Evolutionary conservation across 75 land plant species (phyloP).

Genomic region (Chamaecyparis obtusa): DNA sequence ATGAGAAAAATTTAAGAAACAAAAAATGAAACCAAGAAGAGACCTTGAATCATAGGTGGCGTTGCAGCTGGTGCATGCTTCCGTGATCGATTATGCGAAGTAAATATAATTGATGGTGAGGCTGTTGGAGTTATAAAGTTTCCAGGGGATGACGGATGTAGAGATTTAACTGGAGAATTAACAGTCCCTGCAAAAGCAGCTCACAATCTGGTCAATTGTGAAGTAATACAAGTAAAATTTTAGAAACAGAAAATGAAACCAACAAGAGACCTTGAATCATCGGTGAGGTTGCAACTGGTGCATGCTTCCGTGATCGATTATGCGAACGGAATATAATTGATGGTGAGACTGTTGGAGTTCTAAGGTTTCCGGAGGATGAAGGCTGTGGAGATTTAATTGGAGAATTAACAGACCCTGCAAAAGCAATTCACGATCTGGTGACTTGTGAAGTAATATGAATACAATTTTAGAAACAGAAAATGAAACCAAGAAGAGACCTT

Average conservation of each 20-base stretch:
- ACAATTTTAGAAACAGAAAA: background rate
- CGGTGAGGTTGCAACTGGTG: background rate
- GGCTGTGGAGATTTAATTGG: background rate
- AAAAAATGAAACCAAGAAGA: background rate
- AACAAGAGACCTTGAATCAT: conserved; percentile 8
- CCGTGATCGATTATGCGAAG: background rate
- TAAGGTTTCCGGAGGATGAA: conserved; percentile 10
- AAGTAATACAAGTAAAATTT: background rate
- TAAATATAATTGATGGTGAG: background rate
- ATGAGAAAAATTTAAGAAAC: background rate
- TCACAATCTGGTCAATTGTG: background rate
- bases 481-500: conserved; percentile 2
- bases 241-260: background rate
- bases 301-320: background rate
- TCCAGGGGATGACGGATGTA: background rate
- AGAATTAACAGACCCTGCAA: conserved; percentile 20
- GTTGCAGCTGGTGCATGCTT: conserved; percentile 5
- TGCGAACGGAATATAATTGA: too few relatives aligned
- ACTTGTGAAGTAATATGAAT: background rate
- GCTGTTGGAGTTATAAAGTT: background rate
- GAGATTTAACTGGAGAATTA: background rate
- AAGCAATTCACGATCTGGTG: background rate
- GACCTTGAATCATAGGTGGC: background rate
- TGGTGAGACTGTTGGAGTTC: background rate
- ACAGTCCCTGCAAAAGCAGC: conserved; percentile 9